These are phyloP conservation scores for Kappamyces sp. DNA, from an alignment of 192 early-diverging fungal genomes.

Conservation along the genomic window DNA sequence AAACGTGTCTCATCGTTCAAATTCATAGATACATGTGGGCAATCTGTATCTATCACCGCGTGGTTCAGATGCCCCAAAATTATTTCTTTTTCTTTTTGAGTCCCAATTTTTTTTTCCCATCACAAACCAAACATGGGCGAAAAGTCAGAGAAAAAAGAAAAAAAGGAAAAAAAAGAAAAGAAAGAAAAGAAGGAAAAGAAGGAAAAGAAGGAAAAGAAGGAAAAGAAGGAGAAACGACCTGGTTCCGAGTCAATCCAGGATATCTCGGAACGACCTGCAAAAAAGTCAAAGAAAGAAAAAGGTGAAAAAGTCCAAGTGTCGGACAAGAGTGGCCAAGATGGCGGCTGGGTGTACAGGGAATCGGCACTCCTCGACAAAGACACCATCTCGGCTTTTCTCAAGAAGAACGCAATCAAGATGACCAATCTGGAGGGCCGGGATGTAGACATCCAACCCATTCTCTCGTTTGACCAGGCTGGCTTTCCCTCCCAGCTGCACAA, in stretches of 20 bases:
- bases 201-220: slow-evolving; percentile 15
- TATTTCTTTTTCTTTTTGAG: slow-evolving; percentile 10
- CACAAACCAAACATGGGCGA: slow-evolving; percentile 13
- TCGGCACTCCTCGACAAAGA: slow-evolving; percentile 14
- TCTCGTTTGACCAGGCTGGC: slow-evolving; percentile 69
- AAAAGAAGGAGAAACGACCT: slow-evolving; percentile 11
- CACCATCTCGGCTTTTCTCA: slow-evolving; percentile 28
- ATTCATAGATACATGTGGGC: too few species aligned
- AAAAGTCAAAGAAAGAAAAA: slow-evolving; percentile 44
- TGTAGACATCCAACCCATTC: slow-evolving; percentile 46
- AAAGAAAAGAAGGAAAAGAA: slow-evolving; percentile 21
- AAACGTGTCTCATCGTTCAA: too few species aligned
- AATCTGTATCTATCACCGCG: too few species aligned
- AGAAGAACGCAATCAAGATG: slow-evolving; percentile 35
- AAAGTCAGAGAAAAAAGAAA: slow-evolving; percentile 21
- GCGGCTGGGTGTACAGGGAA: slow-evolving; percentile 29
- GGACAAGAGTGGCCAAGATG: slow-evolving; percentile 22
- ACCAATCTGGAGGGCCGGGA: slow-evolving; percentile 18
- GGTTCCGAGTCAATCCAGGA: background rate
- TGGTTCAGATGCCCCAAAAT: background rate
- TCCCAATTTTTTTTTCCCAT: background rate
- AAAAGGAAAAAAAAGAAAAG: slow-evolving; percentile 40
- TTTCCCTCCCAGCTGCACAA: slow-evolving; percentile 64
- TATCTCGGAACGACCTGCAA: slow-evolving; percentile 27
- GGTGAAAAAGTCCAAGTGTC: slow-evolving; percentile 12